Evolutionary conservation across 1,284 basidiomycete genomes (phyloP).

Genomic region (Abortiporus biennis): DNA sequence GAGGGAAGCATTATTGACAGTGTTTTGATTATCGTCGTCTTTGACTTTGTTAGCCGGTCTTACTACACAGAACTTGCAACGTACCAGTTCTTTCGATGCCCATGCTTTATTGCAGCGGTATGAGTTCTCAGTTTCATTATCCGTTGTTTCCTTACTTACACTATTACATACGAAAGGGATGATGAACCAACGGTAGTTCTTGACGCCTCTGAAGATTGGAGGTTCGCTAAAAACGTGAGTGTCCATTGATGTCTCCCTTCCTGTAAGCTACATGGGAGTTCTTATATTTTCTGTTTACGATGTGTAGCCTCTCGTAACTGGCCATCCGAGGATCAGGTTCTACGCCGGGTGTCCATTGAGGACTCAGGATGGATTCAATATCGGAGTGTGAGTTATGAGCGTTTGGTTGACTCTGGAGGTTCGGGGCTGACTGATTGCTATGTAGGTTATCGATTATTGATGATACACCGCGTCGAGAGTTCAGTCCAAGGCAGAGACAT

Average conservation of each 20-base stretch:
- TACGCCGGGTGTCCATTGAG: slow-evolving; percentile 90
- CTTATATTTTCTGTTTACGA: too few relatives aligned
- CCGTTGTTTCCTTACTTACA: slow-evolving; percentile 4
- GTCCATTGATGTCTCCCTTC: too few relatives aligned
- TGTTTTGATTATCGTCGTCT: neutral
- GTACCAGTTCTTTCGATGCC: slow-evolving; percentile 74
- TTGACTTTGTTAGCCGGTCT: slow-evolving; percentile 47
- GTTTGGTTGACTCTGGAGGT: neutral
- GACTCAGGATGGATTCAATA: slow-evolving; percentile 86
- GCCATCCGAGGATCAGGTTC: slow-evolving; percentile 71
- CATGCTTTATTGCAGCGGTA: slow-evolving; percentile 82
- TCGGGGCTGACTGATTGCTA: too few relatives aligned
- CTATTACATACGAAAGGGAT: too few relatives aligned
- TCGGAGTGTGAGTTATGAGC: slow-evolving; percentile 58
- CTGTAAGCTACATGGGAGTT: too few relatives aligned
- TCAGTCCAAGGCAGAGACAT: slow-evolving; percentile 84
- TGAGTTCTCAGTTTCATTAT: slow-evolving; percentile 19
- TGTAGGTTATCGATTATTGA: slow-evolving; percentile 79
- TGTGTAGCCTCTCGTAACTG: slow-evolving; percentile 77
- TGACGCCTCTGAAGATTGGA: slow-evolving; percentile 81
- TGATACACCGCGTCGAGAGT: slow-evolving; percentile 78
- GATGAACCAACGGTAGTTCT: slow-evolving; percentile 87
- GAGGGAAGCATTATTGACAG: too few relatives aligned
- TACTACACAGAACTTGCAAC: slow-evolving; percentile 43
- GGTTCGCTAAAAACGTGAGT: slow-evolving; percentile 75